phyloP scores from a whole-genome alignment of 495 filamentous ascomycete genomes.

The Xylaria longipes region DNA sequence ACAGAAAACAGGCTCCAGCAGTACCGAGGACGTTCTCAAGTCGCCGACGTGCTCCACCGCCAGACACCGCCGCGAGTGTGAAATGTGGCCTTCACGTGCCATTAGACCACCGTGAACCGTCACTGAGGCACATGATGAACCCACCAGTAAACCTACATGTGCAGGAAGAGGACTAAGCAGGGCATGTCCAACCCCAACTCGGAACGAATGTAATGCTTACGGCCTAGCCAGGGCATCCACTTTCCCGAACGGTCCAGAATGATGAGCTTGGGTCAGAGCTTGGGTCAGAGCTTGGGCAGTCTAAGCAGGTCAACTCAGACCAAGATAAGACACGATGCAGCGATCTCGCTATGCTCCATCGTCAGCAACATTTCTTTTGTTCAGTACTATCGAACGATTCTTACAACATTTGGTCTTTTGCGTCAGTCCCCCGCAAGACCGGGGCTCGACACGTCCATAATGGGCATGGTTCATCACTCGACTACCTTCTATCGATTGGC shows the following conservation, averaged over 20 bases:
- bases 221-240: constrained; percentile 21
- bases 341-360: constrained; percentile 18
- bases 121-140: constrained; percentile 22
- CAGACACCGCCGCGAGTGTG: constrained; percentile 9
- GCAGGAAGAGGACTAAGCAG: constrained; percentile 9
- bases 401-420: constrained; percentile 20
- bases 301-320: constrained; percentile 16
- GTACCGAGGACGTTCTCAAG: constrained; percentile 7
- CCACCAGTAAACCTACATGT: neutral
- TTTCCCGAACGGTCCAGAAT: constrained; percentile 23
- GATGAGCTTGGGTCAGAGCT: constrained; percentile 12
- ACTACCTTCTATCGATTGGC: constrained; percentile 24
- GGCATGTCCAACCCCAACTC: constrained; percentile 18
- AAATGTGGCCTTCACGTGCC: constrained; percentile 21
- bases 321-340: constrained; percentile 22
- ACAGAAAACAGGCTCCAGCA: neutral
- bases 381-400: constrained; percentile 31
- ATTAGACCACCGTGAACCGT: constrained; percentile 12
- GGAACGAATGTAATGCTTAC: constrained; percentile 23
- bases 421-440: constrained; percentile 17
- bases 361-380: constrained; percentile 27
- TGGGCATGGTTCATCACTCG: constrained; percentile 23
- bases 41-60: constrained; percentile 22
- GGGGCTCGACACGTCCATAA: constrained; percentile 12
- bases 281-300: constrained; percentile 1